Percentiles rank a stretch among this genome's conserved stretches.
Conservation (phyloP, 305 asterid genomes). For the Caryopteris hybrid region DNA sequence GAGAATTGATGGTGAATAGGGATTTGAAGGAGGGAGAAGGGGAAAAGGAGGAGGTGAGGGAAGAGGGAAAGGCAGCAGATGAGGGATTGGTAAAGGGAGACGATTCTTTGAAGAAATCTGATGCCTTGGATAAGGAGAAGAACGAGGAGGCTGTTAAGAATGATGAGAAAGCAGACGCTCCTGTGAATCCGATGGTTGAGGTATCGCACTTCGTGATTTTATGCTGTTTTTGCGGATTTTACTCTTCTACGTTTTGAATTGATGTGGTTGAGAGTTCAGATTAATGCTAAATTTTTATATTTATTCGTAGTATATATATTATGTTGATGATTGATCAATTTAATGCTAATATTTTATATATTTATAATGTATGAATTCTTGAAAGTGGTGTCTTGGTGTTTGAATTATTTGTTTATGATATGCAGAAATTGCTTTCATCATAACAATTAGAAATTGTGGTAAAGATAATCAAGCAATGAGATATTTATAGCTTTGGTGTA, state of each 20-base stretch:
- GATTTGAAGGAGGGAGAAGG: conserved; percentile 28
- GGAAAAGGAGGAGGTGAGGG: conserved; percentile 20
- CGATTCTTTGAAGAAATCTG: conserved; percentile 26
- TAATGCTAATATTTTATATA: background rate
- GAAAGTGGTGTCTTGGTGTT: background rate
- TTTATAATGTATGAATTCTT: background rate
- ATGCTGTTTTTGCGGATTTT: background rate
- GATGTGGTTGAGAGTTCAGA: conserved; percentile 7
- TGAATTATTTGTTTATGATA: background rate
- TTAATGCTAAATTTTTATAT: background rate
- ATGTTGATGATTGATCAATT: background rate
- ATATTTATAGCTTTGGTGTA: background rate
- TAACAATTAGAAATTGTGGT: background rate
- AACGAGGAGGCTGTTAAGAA: conserved; percentile 20
- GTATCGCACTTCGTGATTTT: conserved; percentile 19
- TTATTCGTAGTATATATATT: background rate
- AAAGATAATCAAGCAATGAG: background rate
- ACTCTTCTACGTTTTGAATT: background rate
- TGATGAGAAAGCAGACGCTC: conserved; percentile 18
- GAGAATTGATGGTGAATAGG: conserved; percentile 23
- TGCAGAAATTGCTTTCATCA: background rate
- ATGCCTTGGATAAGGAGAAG: conserved; percentile 28
- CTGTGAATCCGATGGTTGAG: conserved; percentile 33
- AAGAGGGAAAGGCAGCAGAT: conserved; percentile 15
- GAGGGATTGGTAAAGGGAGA: conserved; percentile 17